Evolutionary conservation across 306 rosid genomes (phyloP), one percentile per base, ranked within the genome.

Genomic region (Vigna radiata): DNA sequence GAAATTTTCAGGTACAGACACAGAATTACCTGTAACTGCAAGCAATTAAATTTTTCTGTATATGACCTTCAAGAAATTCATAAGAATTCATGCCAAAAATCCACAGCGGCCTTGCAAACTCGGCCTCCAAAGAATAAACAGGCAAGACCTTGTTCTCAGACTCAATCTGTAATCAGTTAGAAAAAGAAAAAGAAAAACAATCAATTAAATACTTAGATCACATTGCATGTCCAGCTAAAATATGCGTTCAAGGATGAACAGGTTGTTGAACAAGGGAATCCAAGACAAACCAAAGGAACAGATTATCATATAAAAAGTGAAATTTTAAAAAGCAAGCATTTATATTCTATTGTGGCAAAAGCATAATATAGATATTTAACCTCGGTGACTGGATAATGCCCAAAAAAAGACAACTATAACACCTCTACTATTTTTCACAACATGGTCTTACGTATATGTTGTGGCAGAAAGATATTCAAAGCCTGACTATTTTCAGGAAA

Each of bases 81-180:
- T 90, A 92, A 70, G 99, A 95, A 74, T 91, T 91, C 70, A 56
- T 77, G n/a, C 99, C 99, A 68, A 90, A 95, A 81, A 82, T 29
- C 99, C 98, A 95, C 46, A 88, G 69, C 5, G 97, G 98, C 82
- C 85, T 86, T 27, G 98, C 79, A 86, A 95, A 95, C 77, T 95
- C 97, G 4, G 98, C 96, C 55, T 87, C 89, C 87, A 92, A 79
- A 70, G 93, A 82, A 85, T 83, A 85, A 76, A 95, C 79, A 61
- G 93, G 82, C 64, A 87, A 37, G 5, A 88, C 96, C 88, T 90
- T 87, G 68, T 89, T 90, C 76, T 73, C 85, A 37, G 90, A 89
- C 78, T 92, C 98, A 84, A 84, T 84, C 98, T 94, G 90, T 81
- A 75, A 67, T 58, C 77, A 65, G 41, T 73, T 52, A 68, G 67